Evolutionary conservation across 441 rosid genomes (phyloP), one percentile per base, ranked within the genome.

Genomic region (Arabidopsis lyrata): DNA sequence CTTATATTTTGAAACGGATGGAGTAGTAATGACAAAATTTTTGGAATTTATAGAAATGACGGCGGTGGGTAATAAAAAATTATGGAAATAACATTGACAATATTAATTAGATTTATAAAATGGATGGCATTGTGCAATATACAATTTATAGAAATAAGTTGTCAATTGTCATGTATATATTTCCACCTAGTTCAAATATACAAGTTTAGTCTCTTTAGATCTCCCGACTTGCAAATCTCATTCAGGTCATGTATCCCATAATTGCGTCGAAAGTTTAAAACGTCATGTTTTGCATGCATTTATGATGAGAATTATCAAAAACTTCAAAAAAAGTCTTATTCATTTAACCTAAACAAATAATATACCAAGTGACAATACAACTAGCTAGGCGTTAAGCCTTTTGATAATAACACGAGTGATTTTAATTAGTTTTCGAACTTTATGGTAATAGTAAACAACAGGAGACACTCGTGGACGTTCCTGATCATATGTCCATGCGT

Each of bases 401-500:
- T 15, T 4, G 36, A 29, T 29, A 54, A 54, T 54, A 54, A 14
- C 59, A 54, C 36, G 59, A 54, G 38, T 9, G 7, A 54, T 29
- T n/a, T 55, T 38, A n/a, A 20, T 14, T 2, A 55, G 38, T 1
- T 31, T 55, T 15, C n/a, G 18, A 55, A 31, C 0, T 8, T 55
- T 55, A 4, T n/a, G 3, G 60, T 55, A 31, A 8, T 1, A 31
- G 22, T 3, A 3, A 14, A 2, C 1, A 5, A 55, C 22, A 55
- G 59, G 59, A 54, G 60, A 55, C 38, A 14, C 20, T n/a, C n/a
- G 20, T 32, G 60, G 60, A 55, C 60, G 24, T 22, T 22, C 3
- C 24, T 22, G 24, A 22, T 22, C 60, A 31, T 55, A 15, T 31
- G 60, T n/a, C 60, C 60, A 55, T 55, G 31, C 60, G 39, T n/a